Conservation (phyloP, 306 rosid species). For the Boehmeria nivea region DNA sequence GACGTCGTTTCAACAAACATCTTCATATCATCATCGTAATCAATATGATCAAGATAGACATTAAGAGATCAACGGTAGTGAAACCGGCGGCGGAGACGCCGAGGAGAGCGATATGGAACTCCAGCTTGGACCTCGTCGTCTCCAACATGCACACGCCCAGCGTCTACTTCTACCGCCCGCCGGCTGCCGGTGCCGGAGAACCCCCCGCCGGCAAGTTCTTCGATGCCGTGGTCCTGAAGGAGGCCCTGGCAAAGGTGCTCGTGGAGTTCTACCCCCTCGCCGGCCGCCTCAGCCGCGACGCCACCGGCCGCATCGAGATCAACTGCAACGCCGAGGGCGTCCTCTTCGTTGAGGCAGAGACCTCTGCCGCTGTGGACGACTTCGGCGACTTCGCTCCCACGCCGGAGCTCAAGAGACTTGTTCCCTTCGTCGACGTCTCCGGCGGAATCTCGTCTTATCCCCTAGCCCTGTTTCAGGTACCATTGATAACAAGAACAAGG, state of each 20-base stretch:
- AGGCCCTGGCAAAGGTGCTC: constrained; percentile 55
- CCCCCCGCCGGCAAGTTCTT: constrained; percentile 34
- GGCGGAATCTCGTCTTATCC: constrained; percentile 62
- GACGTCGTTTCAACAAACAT: too few relatives aligned
- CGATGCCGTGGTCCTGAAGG: constrained; percentile 38
- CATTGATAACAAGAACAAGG: too few relatives aligned
- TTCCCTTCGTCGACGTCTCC: constrained; percentile 65
- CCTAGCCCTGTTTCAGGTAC: constrained; percentile 60
- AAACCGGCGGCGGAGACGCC: constrained; percentile 59
- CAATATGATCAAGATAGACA: constrained; percentile 31
- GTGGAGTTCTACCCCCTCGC: constrained; percentile 80
- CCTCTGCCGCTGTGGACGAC: constrained; percentile 42
- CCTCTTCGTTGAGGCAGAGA: constrained; percentile 64
- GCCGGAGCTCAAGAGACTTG: constrained; percentile 57
- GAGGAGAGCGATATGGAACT: constrained; percentile 52
- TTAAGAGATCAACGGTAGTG: constrained; percentile 59
- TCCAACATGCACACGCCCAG: constrained; percentile 69
- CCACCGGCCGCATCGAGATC: constrained; percentile 67
- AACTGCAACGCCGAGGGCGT: constrained; percentile 72
- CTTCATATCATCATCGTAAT: too few relatives aligned
- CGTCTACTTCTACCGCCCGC: constrained; percentile 61
- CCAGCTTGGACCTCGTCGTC: constrained; percentile 68
- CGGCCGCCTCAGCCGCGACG: constrained; percentile 58
- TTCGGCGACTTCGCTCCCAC: constrained; percentile 83
- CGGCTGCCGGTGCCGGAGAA: constrained; percentile 4